These are phyloP conservation scores for Gossypium herbaceum DNA, from an alignment of 345 rosid genomes.

Conservation along the genomic window DNA sequence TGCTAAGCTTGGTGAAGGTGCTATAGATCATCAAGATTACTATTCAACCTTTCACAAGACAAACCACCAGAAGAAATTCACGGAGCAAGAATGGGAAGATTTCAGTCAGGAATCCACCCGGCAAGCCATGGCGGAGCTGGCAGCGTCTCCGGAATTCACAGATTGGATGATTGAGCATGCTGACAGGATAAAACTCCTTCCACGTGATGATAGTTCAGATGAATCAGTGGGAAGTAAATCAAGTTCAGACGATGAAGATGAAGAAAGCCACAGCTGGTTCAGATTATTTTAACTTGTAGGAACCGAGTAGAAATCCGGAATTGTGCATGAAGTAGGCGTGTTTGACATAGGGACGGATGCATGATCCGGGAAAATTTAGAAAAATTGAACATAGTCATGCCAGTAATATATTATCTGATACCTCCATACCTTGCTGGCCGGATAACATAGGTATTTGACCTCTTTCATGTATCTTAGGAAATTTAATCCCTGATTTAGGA, in stretches of 20 bases:
- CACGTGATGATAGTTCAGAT: slow-evolving; percentile 44
- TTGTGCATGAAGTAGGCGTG: background rate
- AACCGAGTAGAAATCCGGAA: background rate
- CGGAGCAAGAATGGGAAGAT: slow-evolving; percentile 75
- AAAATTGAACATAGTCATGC: too few species aligned
- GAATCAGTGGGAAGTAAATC: slow-evolving; percentile 56
- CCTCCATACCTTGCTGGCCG: too few species aligned
- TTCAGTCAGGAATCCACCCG: slow-evolving; percentile 65
- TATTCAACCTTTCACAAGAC: slow-evolving; percentile 73
- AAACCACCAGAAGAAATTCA: slow-evolving; percentile 45
- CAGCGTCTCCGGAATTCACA: slow-evolving; percentile 65
- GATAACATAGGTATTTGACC: too few species aligned
- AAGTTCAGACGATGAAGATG: slow-evolving; percentile 46
- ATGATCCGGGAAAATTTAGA: background rate
- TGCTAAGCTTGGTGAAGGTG: background rate
- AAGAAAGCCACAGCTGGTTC: slow-evolving; percentile 30
- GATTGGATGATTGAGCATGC: slow-evolving; percentile 75
- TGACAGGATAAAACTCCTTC: slow-evolving; percentile 57
- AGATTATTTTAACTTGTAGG: slow-evolving; percentile 37
- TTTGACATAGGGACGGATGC: background rate
- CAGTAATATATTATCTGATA: too few species aligned
- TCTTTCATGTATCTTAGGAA: background rate
- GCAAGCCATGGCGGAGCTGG: slow-evolving; percentile 55
- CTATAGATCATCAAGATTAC: slow-evolving; percentile 34
- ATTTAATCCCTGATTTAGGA: slow-evolving; percentile 12